Evolutionary conservation across 768 basidiomycete species (phyloP).

Genomic region (Coprinellus micaceus): DNA sequence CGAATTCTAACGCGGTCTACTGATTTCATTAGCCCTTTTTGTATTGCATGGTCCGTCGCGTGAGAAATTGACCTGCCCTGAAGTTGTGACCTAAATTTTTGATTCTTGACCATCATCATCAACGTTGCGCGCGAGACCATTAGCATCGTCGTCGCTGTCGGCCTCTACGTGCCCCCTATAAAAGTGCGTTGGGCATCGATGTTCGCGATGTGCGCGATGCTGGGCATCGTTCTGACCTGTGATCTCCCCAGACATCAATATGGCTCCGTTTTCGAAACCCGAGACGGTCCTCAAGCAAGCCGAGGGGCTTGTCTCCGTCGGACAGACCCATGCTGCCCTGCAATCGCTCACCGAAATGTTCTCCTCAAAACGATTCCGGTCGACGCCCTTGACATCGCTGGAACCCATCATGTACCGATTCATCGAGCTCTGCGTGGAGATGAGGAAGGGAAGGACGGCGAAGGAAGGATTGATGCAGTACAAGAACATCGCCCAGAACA

Average conservation of each 20-base stretch:
- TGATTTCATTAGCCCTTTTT: too few species aligned
- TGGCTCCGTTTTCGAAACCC: constrained; percentile 90
- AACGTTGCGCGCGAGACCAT: background rate
- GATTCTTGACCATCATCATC: background rate
- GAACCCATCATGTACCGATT: constrained; percentile 97
- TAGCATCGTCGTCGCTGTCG: constrained; percentile 8
- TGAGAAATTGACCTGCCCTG: constrained; percentile 3
- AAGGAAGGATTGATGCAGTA: constrained; percentile 96
- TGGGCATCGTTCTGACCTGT: background rate
- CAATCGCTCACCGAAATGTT: constrained; percentile 92
- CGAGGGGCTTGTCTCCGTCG: constrained; percentile 91
- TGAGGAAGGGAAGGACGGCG: constrained; percentile 89
- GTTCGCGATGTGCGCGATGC: background rate
- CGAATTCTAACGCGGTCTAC: too few species aligned
- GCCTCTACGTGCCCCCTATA: background rate
- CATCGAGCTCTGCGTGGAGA: constrained; percentile 92
- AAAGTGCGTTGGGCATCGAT: background rate
- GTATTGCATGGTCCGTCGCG: too few species aligned
- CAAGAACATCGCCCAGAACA: constrained; percentile 97
- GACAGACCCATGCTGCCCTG: constrained; percentile 85
- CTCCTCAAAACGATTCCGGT: constrained; percentile 88
- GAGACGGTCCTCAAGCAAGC: constrained; percentile 90
- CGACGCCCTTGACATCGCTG: constrained; percentile 80
- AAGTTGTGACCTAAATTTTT: background rate
- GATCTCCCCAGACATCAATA: constrained; percentile 29